These are phyloP conservation scores for Colletotrichum plurivorum DNA, from an alignment of 2,329 filamentous ascomycete species.

Conservation along the genomic window DNA sequence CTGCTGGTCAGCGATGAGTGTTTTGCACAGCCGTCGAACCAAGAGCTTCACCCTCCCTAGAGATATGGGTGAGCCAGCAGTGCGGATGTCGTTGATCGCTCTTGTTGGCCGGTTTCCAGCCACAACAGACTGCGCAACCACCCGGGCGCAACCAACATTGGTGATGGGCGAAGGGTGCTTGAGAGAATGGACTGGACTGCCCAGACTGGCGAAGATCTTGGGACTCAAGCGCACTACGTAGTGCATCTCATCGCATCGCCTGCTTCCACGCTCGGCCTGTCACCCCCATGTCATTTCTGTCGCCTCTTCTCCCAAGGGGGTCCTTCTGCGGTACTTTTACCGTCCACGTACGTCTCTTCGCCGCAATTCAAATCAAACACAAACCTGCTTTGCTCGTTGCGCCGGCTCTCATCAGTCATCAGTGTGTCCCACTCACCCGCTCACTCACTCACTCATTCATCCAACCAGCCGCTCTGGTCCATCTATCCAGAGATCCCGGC, in stretches of 20 bases:
- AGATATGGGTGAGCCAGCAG: background rate
- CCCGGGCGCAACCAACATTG: no score
- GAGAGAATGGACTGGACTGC: slow-evolving; percentile 7
- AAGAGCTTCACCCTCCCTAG: background rate
- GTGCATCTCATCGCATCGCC: slow-evolving; percentile 12
- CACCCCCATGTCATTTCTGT: slow-evolving; percentile 1
- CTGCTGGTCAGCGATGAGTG: no score
- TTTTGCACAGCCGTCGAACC: background rate
- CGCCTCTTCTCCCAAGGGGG: background rate
- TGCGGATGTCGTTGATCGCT: no score
- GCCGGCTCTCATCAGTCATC: background rate
- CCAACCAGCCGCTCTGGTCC: background rate
- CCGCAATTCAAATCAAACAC: background rate
- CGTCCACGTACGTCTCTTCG: slow-evolving; percentile 1
- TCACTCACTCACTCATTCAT: slow-evolving; percentile 5
- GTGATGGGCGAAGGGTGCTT: no score
- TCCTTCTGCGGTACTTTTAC: slow-evolving; percentile 2
- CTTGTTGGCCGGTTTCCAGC: no score
- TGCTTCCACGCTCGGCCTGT: background rate
- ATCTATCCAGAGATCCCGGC: slow-evolving; percentile 1
- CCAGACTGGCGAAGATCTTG: slow-evolving; percentile 22
- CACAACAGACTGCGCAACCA: no score
- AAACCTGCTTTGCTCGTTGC: slow-evolving; percentile 19
- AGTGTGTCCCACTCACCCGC: slow-evolving; percentile 1
- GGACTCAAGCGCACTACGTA: slow-evolving; percentile 25